Conservation (phyloP, 768 basidiomycete genomes). For the Russula sp. region DNA sequence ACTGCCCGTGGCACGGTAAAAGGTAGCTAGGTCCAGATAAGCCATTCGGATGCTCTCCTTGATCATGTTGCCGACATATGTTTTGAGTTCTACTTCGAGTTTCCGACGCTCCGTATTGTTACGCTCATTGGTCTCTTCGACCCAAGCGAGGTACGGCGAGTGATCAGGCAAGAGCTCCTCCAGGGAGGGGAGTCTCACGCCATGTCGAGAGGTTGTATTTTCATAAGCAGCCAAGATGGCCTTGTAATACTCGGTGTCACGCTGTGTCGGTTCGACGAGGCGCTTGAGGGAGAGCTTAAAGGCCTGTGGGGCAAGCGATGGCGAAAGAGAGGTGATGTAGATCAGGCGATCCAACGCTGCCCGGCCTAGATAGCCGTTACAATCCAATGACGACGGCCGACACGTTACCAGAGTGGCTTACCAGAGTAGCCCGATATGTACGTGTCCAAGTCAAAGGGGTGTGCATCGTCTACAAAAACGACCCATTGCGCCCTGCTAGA, state of each 20-base stretch:
- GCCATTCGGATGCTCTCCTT: slow-evolving; percentile 98
- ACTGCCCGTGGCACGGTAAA: slow-evolving; percentile 69
- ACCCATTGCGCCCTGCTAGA: slow-evolving; percentile 4
- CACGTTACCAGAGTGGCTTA: slow-evolving; percentile 27
- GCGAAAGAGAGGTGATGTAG: slow-evolving; percentile 56
- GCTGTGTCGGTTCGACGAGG: slow-evolving; percentile 45
- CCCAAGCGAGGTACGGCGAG: slow-evolving; percentile 42
- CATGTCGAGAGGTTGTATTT: slow-evolving; percentile 29
- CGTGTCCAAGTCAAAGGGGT: slow-evolving; percentile 83
- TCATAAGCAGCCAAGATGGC: slow-evolving; percentile 49
- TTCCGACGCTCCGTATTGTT: slow-evolving; percentile 72
- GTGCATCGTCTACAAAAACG: slow-evolving; percentile 55
- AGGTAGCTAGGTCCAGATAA: slow-evolving; percentile 80
- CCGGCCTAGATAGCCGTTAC: slow-evolving; percentile 43
- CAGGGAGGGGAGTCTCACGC: slow-evolving; percentile 37
- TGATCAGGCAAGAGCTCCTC: slow-evolving; percentile 48
- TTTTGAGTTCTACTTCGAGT: slow-evolving; percentile 90
- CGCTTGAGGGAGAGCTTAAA: slow-evolving; percentile 57
- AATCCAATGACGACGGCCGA: not conserved
- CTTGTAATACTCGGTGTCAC: slow-evolving; percentile 59
- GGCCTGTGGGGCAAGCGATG: slow-evolving; percentile 65
- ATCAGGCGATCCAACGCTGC: slow-evolving; percentile 68
- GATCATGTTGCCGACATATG: slow-evolving; percentile 94
- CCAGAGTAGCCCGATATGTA: slow-evolving; percentile 75
- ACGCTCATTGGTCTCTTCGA: slow-evolving; percentile 55